Conservation (phyloP, 495 filamentous ascomycete genomes). For the Jackrogersella minutella region DNA sequence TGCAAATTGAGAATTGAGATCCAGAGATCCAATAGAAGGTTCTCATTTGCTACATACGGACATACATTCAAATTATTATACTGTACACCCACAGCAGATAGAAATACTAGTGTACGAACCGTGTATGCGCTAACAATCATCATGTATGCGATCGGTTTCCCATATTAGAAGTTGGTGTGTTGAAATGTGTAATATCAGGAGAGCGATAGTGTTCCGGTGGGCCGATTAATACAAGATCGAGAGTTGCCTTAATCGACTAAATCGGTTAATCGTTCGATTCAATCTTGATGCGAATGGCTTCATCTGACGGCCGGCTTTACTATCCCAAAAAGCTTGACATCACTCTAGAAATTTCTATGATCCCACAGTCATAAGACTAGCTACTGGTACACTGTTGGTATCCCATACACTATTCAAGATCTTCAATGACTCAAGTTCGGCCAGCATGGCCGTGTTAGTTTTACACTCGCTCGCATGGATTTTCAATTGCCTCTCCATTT, state of each 20-base stretch:
- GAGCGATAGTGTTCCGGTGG: constrained; percentile 28
- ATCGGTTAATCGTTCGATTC: constrained; percentile 34
- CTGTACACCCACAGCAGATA: not conserved
- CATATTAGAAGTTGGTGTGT: too few relatives aligned
- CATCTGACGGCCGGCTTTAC: constrained; percentile 15
- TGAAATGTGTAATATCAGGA: constrained; percentile 28
- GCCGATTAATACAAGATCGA: constrained; percentile 21
- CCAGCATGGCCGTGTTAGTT: not conserved
- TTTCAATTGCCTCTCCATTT: constrained; percentile 10
- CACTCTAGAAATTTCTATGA: constrained; percentile 12
- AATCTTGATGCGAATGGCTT: constrained; percentile 27
- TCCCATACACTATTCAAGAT: constrained; percentile 7
- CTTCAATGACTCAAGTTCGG: constrained; percentile 10
- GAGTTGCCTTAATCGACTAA: constrained; percentile 21
- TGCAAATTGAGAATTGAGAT: too few relatives aligned
- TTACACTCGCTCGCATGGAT: constrained; percentile 12
- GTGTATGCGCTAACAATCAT: too few relatives aligned
- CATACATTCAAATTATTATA: too few relatives aligned
- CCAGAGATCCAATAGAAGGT: constrained; percentile 25
- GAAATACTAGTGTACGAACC: not conserved
- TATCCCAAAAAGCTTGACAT: constrained; percentile 6
- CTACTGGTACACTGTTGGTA: not conserved
- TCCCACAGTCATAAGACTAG: constrained; percentile 34
- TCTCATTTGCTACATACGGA: not conserved
- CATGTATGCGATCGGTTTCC: too few relatives aligned